Evolutionary conservation across 805 yeast genomes (phyloP).

Genomic region (Limtongia smithiae): DNA sequence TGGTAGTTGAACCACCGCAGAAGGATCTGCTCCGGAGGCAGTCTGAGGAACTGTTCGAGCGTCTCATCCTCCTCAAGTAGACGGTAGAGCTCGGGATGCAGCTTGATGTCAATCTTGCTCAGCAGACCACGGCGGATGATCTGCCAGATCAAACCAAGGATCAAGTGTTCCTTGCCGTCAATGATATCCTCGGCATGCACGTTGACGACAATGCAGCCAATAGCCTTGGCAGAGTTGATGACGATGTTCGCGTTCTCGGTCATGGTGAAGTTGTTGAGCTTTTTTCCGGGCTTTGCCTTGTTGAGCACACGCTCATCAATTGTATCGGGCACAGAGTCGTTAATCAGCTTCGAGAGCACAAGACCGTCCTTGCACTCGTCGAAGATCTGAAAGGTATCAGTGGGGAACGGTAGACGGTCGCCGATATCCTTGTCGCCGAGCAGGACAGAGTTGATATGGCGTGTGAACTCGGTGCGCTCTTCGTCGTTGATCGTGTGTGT

Average conservation of each 20-base stretch:
- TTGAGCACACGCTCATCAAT: slow-evolving; percentile 97
- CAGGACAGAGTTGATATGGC: slow-evolving; percentile 89
- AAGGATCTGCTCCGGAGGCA: slow-evolving; percentile 96
- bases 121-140: slow-evolving; percentile 93
- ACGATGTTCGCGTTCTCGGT: slow-evolving; percentile 96
- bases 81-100: slow-evolving; percentile 94
- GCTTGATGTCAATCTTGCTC: slow-evolving; percentile 90
- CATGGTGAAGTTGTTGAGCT: slow-evolving; percentile 89
- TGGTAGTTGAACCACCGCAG: slow-evolving; percentile 98
- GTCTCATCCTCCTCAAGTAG: slow-evolving; percentile 95
- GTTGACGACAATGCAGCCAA: slow-evolving; percentile 96
- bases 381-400: slow-evolving; percentile 90
- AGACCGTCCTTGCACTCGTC: slow-evolving; percentile 93
- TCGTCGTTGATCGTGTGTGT: slow-evolving; percentile 97
- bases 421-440: slow-evolving; percentile 88
- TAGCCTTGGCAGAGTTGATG: slow-evolving; percentile 97
- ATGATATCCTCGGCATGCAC: slow-evolving; percentile 96
- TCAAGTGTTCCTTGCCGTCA: slow-evolving; percentile 94
- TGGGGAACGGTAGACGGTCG: slow-evolving; percentile 79
- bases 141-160: slow-evolving; percentile 96
- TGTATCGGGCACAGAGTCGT: slow-evolving; percentile 97
- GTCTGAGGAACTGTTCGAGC: slow-evolving; percentile 88
- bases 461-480: slow-evolving; percentile 91
- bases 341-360: slow-evolving; percentile 85
- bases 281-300: slow-evolving; percentile 74